Conservation (phyloP, 1,284 basidiomycete species). For the Calocybe gambosa region DNA sequence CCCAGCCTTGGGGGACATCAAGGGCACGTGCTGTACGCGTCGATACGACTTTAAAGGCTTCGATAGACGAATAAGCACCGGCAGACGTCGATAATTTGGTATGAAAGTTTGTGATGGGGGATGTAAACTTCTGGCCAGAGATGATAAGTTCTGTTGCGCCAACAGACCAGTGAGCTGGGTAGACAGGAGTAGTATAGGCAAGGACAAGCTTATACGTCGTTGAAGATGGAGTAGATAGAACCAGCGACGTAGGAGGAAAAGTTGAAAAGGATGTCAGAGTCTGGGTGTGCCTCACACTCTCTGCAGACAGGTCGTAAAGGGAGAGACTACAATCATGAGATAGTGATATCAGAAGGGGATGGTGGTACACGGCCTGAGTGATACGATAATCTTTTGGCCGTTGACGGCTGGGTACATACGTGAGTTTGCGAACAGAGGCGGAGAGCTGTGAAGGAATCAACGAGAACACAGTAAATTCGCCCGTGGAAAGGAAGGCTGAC, state of each 20-base stretch:
- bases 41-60: slow-evolving; percentile 39
- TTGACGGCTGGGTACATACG: slow-evolving; percentile 41
- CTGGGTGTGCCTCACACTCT: slow-evolving; percentile 47
- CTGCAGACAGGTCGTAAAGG: slow-evolving; percentile 57
- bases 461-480: slow-evolving; percentile 56
- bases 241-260: slow-evolving; percentile 65
- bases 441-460: slow-evolving; percentile 41
- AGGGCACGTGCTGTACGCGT: slow-evolving; percentile 62
- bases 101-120: slow-evolving; percentile 11
- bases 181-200: slow-evolving; percentile 70
- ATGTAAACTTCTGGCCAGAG: slow-evolving; percentile 24
- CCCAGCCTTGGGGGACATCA: slow-evolving; percentile 66
- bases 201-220: slow-evolving; percentile 65
- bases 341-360: slow-evolving; percentile 67
- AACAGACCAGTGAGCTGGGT: slow-evolving; percentile 75
- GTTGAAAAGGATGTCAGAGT: slow-evolving; percentile 69
- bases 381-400: slow-evolving; percentile 39
- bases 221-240: slow-evolving; percentile 53
- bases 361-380: slow-evolving; percentile 66
- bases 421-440: slow-evolving; percentile 35
- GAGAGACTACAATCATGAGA: slow-evolving; percentile 61
- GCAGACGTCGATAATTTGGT: slow-evolving; percentile 18
- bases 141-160: slow-evolving; percentile 72
- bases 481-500: slow-evolving; percentile 58
- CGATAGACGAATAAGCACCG: slow-evolving; percentile 14